Base-by-base conservation (phyloP, 2,329 filamentous ascomycete genomes). In the Colletotrichum salicis region DNA sequence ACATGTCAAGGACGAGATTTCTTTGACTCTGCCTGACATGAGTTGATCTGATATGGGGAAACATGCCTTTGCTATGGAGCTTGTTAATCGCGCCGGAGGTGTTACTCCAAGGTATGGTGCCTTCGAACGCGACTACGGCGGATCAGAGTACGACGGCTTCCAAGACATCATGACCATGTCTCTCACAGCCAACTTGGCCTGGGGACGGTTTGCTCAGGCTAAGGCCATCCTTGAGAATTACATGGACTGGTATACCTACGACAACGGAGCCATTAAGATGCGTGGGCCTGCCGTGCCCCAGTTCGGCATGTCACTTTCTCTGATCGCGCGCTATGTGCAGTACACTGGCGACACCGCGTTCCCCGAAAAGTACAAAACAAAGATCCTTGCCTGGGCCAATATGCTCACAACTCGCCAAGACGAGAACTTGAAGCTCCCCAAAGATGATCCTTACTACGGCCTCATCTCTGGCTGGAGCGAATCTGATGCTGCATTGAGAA, bases 161-260 rank as follows among this genome's bases (percentile, higher is more conserved):
- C 64, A 67, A 35, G 63, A 66, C 63, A 58, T 59, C 63, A 6
- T 66, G 27, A 59, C 63, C 27, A 59, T 37, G 27, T 66, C 63
- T 6, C 37, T 59, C 29, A 51, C 27, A n/a, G 63, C 63, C 1
- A 66, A 66, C 29, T 55, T 66, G 27, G 63, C 29, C 5, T 66
- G 63, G 63, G 63, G 63, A 10, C 63, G 63, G 4, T 59, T 66
- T 5, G 19, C 35, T 1, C 63, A 66, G 24, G 63, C 63, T 4
- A 58, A 52, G 15, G n/a, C n/a, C 0, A 27, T 66, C 6, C 37
- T 66, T 1, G 63, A 66, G 29, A 66, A 66, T 1, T 66, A 85
- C 75, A 79, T 84, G 64, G 83, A 85, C 74, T 85, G 83, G 84
- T 83, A 84, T 71, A 78, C 84, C 59, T 76, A 79, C 22, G 74